A percentile compares a stretch with the other conserved stretches of the same genome.
phyloP scores from a whole-genome alignment of 108 stramenopile genomes.

The Craspedostauros australis region DNA sequence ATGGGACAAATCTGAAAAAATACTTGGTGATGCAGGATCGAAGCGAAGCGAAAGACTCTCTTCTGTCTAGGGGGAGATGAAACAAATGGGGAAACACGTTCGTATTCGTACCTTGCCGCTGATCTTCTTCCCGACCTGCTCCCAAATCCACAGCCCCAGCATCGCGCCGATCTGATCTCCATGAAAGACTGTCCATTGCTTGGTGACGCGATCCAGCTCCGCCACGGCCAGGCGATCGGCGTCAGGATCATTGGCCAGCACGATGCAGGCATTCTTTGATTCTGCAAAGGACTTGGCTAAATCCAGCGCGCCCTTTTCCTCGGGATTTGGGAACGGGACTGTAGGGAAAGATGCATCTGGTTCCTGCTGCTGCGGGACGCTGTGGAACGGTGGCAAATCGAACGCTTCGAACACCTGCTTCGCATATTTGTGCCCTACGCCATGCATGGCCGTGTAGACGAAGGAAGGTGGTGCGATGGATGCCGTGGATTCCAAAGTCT shows the following conservation, averaged over 20 bases:
- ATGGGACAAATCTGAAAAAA: too few relatives aligned
- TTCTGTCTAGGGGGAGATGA: too few relatives aligned
- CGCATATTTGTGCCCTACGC: slow-evolving; percentile 82
- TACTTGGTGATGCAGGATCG: too few relatives aligned
- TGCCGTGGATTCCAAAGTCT: background rate
- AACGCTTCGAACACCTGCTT: slow-evolving; percentile 62
- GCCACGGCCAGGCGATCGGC: slow-evolving; percentile 96
- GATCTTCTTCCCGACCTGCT: slow-evolving; percentile 51
- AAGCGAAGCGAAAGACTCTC: too few relatives aligned
- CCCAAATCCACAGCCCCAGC: slow-evolving; percentile 89
- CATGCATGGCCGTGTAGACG: slow-evolving; percentile 97
- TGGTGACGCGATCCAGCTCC: slow-evolving; percentile 53
- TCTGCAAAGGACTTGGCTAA: slow-evolving; percentile 74
- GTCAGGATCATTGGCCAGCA: slow-evolving; percentile 98
- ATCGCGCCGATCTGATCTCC: slow-evolving; percentile 95
- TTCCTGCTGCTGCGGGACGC: slow-evolving; percentile 70
- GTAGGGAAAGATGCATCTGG: slow-evolving; percentile 94
- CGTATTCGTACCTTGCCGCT: slow-evolving; percentile 48
- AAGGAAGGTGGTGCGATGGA: slow-evolving; percentile 24
- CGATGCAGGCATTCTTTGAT: slow-evolving; percentile 56
- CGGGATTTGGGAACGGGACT: slow-evolving; percentile 94
- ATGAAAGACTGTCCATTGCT: slow-evolving; percentile 86
- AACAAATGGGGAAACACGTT: too few relatives aligned
- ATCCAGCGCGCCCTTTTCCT: slow-evolving; percentile 93
- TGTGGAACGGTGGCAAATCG: slow-evolving; percentile 61